These are phyloP conservation scores for Fusarium nygamai DNA, from an alignment of 2,329 filamentous ascomycete genomes.

Conservation along the genomic window DNA sequence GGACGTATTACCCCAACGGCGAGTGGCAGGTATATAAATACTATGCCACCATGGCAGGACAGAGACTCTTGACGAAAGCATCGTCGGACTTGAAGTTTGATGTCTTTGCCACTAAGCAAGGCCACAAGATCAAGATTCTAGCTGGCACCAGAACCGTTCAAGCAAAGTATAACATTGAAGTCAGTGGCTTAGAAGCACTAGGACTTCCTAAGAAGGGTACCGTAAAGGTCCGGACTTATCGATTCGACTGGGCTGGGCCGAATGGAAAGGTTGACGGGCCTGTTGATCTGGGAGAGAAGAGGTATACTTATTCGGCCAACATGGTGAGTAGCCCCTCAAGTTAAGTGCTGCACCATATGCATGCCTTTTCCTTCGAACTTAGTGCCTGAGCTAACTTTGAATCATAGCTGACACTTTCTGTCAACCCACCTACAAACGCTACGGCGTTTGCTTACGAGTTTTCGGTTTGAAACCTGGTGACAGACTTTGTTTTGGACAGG, in stretches of 20 bases:
- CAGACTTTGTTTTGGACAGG: not conserved
- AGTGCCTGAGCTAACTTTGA: not conserved
- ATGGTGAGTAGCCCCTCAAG: too few relatives aligned
- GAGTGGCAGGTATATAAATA: not conserved
- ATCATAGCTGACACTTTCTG: not conserved
- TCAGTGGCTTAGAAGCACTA: fast-evolving
- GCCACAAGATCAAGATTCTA: not conserved
- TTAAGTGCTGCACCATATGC: too few relatives aligned
- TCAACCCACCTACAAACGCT: not conserved
- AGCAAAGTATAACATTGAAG: fast-evolving
- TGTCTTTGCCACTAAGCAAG: not conserved
- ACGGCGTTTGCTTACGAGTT: not conserved
- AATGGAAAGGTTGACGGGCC: not conserved
- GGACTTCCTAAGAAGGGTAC: not conserved
- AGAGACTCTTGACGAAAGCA: not conserved
- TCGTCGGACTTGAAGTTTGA: not conserved
- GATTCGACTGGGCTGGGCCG: not conserved
- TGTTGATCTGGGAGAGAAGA: not conserved
- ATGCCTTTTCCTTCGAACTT: fast-evolving
- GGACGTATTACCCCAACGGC: not conserved
- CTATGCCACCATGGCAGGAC: not conserved
- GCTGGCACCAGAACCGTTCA: not conserved
- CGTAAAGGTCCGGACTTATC: not conserved
- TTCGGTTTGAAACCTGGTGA: not conserved
- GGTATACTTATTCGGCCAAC: not conserved